Percentiles rank a stretch among this genome's conserved stretches.
Evolutionary conservation across 2,329 filamentous ascomycete genomes (phyloP).

Genomic region (Gnomoniopsis sp.): DNA sequence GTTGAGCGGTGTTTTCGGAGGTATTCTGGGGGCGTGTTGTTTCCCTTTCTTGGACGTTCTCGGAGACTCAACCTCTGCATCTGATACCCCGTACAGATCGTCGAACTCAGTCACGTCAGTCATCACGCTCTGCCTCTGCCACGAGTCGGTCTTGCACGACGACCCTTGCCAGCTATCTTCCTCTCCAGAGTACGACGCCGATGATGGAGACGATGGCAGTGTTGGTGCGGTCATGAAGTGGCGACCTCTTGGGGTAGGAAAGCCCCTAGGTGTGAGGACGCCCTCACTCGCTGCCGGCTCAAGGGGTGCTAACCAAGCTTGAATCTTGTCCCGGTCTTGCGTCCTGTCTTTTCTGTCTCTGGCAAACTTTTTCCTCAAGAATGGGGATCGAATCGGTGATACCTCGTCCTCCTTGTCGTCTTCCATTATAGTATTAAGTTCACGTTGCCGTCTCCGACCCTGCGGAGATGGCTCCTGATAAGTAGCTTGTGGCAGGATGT

Average conservation of each 20-base stretch:
- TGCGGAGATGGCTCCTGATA: slow-evolving; percentile 45
- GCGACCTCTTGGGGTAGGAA: slow-evolving; percentile 67
- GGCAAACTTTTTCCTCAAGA: slow-evolving; percentile 24
- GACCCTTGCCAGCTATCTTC: slow-evolving; percentile 37
- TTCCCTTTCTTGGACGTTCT: slow-evolving; percentile 29
- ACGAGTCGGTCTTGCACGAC: slow-evolving; percentile 53
- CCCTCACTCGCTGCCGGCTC: slow-evolving; percentile 28
- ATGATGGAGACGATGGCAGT: slow-evolving; percentile 59
- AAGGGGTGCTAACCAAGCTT: slow-evolving; percentile 56
- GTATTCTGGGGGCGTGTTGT: slow-evolving; percentile 29
- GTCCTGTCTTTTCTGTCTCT: slow-evolving; percentile 24
- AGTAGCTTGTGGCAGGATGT: slow-evolving; percentile 36
- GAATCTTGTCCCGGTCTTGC: slow-evolving; percentile 43
- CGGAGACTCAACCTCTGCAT: slow-evolving; percentile 62
- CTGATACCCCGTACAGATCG: slow-evolving; percentile 82
- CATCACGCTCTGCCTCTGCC: slow-evolving; percentile 61
- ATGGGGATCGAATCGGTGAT: slow-evolving; percentile 22
- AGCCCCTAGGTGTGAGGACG: slow-evolving; percentile 45
- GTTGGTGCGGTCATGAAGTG: slow-evolving; percentile 62
- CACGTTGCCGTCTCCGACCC: slow-evolving; percentile 50
- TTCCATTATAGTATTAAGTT: slow-evolving; percentile 66
- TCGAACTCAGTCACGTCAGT: slow-evolving; percentile 74
- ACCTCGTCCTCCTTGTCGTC: slow-evolving; percentile 42
- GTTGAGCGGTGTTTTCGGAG: slow-evolving; percentile 26
- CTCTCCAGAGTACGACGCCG: slow-evolving; percentile 43